These are phyloP conservation scores for Blastocystis sp. DNA, from an alignment of 352 stramenopile species.

Conservation along the genomic window DNA sequence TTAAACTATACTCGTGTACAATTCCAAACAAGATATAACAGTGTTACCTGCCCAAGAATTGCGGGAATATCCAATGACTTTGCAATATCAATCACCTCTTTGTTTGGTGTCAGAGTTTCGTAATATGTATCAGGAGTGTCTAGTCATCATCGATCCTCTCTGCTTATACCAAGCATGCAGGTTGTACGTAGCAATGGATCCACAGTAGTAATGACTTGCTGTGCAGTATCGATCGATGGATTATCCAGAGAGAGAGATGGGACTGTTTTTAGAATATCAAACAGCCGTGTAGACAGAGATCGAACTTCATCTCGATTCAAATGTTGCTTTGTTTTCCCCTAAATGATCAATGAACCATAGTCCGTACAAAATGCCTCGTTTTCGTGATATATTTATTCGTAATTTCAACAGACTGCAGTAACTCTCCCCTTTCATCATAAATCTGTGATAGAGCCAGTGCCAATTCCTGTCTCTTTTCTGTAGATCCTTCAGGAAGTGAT, in stretches of 20 bases:
- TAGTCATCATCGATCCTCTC: neutral
- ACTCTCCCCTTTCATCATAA: slow-evolving; percentile 31
- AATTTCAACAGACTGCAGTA: slow-evolving; percentile 29
- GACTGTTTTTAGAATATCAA: neutral
- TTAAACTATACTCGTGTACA: neutral
- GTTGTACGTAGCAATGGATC: slow-evolving; percentile 3
- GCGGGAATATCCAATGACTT: neutral
- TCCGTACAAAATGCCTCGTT: neutral
- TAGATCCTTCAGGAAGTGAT: neutral
- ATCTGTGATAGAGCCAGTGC: neutral
- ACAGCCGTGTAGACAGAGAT: neutral
- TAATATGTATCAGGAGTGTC: neutral
- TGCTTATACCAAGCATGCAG: neutral
- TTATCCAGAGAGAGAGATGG: neutral
- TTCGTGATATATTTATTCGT: slow-evolving; percentile 48
- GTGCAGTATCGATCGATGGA: neutral
- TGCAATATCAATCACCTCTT: neutral
- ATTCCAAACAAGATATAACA: slow-evolving; percentile 1
- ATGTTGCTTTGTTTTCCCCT: neutral
- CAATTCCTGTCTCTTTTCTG: neutral
- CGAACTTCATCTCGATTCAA: neutral
- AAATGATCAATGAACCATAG: neutral
- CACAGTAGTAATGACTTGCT: neutral
- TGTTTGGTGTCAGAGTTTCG: neutral
- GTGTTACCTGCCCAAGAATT: neutral